phyloP scores from a whole-genome alignment of 306 rosid genomes.

The Gastrolobium villosum region DNA sequence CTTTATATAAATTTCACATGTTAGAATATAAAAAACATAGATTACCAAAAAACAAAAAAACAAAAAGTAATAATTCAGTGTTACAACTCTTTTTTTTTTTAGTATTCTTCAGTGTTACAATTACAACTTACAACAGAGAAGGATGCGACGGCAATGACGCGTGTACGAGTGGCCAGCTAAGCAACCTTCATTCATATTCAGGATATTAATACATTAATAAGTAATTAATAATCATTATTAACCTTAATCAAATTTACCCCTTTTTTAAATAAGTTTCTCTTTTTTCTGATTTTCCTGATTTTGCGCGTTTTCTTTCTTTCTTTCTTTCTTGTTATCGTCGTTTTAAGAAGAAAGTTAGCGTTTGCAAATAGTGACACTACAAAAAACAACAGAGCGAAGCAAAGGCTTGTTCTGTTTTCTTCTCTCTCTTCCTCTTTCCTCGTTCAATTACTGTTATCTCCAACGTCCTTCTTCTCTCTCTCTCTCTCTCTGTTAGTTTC shows the following conservation, averaged over 20 bases:
- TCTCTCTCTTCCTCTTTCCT: not conserved
- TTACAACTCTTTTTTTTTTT: too few relatives aligned
- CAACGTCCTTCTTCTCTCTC: slow-evolving; percentile 32
- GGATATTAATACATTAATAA: not conserved
- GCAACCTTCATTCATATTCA: not conserved
- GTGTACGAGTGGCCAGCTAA: slow-evolving; percentile 12
- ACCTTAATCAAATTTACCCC: not conserved
- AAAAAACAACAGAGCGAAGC: not conserved
- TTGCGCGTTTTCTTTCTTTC: not conserved
- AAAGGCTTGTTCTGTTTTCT: not conserved
- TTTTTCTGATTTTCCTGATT: not conserved
- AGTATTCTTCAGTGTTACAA: too few relatives aligned
- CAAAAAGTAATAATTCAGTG: not conserved
- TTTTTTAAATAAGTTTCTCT: not conserved
- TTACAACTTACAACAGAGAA: not conserved
- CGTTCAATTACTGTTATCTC: slow-evolving; percentile 3
- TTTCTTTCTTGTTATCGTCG: not conserved
- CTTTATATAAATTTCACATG: not conserved
- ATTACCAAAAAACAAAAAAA: not conserved
- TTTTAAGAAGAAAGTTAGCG: slow-evolving; percentile 27
- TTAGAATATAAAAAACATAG: not conserved
- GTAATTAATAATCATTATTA: not conserved
- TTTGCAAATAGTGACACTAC: slow-evolving; percentile 32
- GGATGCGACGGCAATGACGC: slow-evolving; percentile 45
- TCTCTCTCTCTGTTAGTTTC: not conserved